Evolutionary conservation across 805 yeast species (phyloP).

Genomic region (Cyberlindnera meyerae): DNA sequence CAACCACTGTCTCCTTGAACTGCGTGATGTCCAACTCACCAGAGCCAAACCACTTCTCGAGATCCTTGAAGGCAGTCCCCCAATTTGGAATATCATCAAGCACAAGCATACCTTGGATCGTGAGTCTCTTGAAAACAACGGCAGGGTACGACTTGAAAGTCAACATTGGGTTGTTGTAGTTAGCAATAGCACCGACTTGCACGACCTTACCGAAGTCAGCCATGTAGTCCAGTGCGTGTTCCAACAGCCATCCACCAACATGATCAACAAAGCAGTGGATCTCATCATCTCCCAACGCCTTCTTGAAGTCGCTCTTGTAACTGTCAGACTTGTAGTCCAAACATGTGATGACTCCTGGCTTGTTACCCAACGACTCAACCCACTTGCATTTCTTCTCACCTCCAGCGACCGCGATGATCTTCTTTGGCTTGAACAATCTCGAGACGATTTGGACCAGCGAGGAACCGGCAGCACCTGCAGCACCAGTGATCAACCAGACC

Average conservation of each 20-base stretch:
- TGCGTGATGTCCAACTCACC: slow-evolving; percentile 38
- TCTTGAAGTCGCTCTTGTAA: slow-evolving; percentile 32
- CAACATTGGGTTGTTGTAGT: slow-evolving; percentile 39
- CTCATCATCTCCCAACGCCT: slow-evolving; percentile 42
- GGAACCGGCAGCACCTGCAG: slow-evolving; percentile 68
- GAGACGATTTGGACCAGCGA: slow-evolving; percentile 53
- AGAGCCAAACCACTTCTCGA: slow-evolving; percentile 32
- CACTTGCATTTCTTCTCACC: slow-evolving; percentile 48
- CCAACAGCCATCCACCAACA: slow-evolving; percentile 59
- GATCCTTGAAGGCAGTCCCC: slow-evolving; percentile 32
- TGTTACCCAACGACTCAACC: slow-evolving; percentile 53
- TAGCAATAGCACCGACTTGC: slow-evolving; percentile 62
- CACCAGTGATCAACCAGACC: slow-evolving; percentile 53
- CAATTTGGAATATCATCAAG: slow-evolving; percentile 37
- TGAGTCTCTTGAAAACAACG: slow-evolving; percentile 47
- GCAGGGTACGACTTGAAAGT: slow-evolving; percentile 36
- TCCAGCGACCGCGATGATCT: slow-evolving; percentile 61
- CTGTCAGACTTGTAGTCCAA: slow-evolving; percentile 48
- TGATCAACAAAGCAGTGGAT: slow-evolving; percentile 55
- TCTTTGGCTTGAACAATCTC: slow-evolving; percentile 45
- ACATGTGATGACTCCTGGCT: slow-evolving; percentile 43
- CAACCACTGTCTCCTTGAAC: slow-evolving; percentile 35
- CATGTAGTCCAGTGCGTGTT: slow-evolving; percentile 32
- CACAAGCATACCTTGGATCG: slow-evolving; percentile 49
- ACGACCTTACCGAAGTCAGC: slow-evolving; percentile 41